Evolutionary conservation across 106 monocot species (phyloP).

Genomic region (Phalaenopsis equestris): DNA sequence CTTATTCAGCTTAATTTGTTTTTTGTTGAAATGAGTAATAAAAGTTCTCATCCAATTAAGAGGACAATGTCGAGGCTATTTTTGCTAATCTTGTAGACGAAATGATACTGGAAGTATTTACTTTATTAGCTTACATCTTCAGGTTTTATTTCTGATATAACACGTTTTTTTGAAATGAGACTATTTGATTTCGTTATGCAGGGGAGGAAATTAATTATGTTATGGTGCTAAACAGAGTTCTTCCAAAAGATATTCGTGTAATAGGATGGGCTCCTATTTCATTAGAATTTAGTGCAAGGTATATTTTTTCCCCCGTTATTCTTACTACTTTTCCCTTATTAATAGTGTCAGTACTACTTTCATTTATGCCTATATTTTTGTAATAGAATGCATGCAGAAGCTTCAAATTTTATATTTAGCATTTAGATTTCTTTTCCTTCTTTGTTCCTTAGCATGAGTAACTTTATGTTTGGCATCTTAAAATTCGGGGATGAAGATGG

Average conservation of each 20-base stretch:
- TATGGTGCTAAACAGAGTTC: slow-evolving; percentile 77
- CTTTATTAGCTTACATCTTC: not conserved
- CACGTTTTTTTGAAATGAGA: not conserved
- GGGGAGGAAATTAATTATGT: slow-evolving; percentile 79
- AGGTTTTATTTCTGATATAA: not conserved
- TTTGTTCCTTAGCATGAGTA: not conserved
- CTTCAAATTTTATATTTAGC: not conserved
- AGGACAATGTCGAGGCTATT: not conserved
- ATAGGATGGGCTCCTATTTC: slow-evolving; percentile 74
- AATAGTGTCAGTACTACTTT: not conserved
- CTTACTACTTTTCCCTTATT: no score
- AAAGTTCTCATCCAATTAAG: not conserved
- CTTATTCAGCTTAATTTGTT: not conserved
- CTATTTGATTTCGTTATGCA: not conserved
- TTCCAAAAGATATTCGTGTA: slow-evolving; percentile 87
- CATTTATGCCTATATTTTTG: not conserved
- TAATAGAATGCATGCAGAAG: not conserved
- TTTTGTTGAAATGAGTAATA: not conserved
- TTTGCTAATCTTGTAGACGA: slow-evolving; percentile 18
- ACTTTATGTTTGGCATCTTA: not conserved
- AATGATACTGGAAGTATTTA: not conserved
- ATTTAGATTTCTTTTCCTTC: no score
- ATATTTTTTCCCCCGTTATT: not conserved
- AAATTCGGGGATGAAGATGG: not conserved
- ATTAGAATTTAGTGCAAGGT: slow-evolving; percentile 75